Evolutionary conservation across 164 flowering plant species (phyloP).

Genomic region (Taxillus chinensis): DNA sequence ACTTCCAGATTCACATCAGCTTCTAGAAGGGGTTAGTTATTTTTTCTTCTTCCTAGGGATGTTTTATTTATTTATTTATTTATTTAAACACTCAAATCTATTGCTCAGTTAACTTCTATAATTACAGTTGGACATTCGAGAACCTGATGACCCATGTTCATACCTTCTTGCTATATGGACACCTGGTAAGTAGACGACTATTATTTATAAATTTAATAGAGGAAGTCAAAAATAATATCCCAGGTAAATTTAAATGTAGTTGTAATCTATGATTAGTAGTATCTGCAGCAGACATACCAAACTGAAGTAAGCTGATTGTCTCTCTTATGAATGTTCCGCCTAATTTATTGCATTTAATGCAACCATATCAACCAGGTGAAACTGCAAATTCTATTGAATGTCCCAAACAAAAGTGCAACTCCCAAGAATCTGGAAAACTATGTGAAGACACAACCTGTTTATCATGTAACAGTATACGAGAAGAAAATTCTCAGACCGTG

Average conservation of each 20-base stretch:
- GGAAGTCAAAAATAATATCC: background rate
- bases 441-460: conserved; percentile 55
- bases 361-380: conserved; percentile 49
- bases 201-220: background rate
- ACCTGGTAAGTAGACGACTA: conserved; percentile 48
- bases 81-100: background rate
- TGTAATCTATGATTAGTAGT: background rate
- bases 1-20: conserved; percentile 93
- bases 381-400: conserved; percentile 70
- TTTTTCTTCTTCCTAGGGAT: background rate
- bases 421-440: conserved; percentile 31
- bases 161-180: conserved; percentile 99
- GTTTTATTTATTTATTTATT: background rate
- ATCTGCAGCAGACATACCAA: background rate
- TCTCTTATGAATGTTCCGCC: no score
- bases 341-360: background rate
- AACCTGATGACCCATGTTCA: conserved; percentile 70
- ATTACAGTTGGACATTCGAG: conserved; percentile 68
- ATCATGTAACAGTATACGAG: conserved; percentile 62
- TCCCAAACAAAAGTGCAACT: conserved; percentile 40
- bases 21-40: conserved; percentile 61
- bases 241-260: background rate
- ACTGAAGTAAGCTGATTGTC: no score
- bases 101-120: conserved; percentile 3
- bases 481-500: conserved; percentile 58